A percentile compares a stretch with the other conserved stretches of the same genome.
Evolutionary conservation across 345 rosid species (phyloP).

Genomic region (Lepidium sativum): DNA sequence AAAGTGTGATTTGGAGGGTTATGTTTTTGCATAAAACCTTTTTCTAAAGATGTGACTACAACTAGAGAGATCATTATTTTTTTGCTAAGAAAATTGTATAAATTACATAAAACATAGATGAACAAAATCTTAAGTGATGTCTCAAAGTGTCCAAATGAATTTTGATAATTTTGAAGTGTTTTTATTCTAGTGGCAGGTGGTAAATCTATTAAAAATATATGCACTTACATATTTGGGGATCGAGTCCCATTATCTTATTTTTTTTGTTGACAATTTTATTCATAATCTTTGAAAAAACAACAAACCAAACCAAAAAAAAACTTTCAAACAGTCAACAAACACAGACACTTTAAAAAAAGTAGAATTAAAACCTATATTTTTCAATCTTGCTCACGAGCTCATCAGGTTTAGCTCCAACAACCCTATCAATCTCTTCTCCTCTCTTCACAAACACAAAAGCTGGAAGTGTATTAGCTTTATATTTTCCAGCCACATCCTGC

Average conservation of each 20-base stretch:
- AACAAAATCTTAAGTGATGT: not conserved
- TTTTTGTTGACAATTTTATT: slow-evolving; percentile 7
- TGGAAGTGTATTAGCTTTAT: slow-evolving; percentile 44
- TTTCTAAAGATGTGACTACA: not conserved
- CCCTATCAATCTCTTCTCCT: slow-evolving; percentile 52
- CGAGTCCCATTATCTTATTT: too few relatives aligned
- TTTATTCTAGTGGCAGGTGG: too few relatives aligned
- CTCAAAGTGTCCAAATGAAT: not conserved
- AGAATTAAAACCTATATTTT: slow-evolving; percentile 23
- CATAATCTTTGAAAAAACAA: not conserved
- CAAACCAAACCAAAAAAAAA: not conserved
- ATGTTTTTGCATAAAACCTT: too few relatives aligned
- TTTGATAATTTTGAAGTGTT: too few relatives aligned
- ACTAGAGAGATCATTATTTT: not conserved
- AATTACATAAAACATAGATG: not conserved
- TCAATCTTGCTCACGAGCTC: slow-evolving; percentile 57
- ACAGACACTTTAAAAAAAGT: not conserved
- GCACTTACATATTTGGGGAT: too few relatives aligned
- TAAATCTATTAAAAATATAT: too few relatives aligned
- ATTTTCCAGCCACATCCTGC: slow-evolving; percentile 47
- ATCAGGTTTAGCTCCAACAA: slow-evolving; percentile 53
- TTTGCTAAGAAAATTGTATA: not conserved
- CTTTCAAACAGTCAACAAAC: not conserved
- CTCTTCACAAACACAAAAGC: slow-evolving; percentile 56
- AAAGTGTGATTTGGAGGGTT: too few relatives aligned